phyloP scores from a whole-genome alignment of 73 alveolate genomes.

The Paramecium biaurelia region DNA sequence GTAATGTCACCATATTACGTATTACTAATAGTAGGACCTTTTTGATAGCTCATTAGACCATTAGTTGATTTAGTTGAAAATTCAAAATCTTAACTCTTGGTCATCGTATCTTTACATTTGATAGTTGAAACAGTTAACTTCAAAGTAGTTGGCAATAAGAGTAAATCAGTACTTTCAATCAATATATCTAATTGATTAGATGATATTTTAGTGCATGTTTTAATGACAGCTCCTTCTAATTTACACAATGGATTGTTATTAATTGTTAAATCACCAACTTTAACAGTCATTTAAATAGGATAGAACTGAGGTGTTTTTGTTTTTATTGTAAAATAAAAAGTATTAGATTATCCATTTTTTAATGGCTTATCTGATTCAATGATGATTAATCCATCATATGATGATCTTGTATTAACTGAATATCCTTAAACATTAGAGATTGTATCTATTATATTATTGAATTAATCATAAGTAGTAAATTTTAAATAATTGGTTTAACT shows the following conservation, averaged over 20 bases:
- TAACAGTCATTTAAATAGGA: not conserved
- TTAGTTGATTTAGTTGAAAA: not conserved
- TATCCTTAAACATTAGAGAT: not conserved
- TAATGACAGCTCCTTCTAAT: not conserved
- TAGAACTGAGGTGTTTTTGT: not conserved
- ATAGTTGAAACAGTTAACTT: not conserved
- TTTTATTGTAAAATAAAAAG: not conserved
- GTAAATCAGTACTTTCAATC: not conserved
- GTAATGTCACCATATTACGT: not conserved
- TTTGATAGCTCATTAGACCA: not conserved
- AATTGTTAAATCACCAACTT: conserved; percentile 6
- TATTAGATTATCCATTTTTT: not conserved
- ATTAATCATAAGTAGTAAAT: not conserved
- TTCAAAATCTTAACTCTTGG: not conserved
- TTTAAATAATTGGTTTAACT: not conserved
- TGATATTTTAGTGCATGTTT: not conserved
- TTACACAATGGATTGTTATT: not conserved
- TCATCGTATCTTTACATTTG: not conserved
- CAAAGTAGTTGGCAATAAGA: not conserved
- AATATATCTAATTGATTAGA: not conserved
- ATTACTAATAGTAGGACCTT: not conserved
- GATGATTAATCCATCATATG: not conserved
- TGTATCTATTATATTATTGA: not conserved
- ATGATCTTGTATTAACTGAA: not conserved
- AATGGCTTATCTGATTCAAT: not conserved